These are phyloP conservation scores for Apiotrichum gracile DNA, from an alignment of 1,284 basidiomycete genomes.

Conservation along the genomic window DNA sequence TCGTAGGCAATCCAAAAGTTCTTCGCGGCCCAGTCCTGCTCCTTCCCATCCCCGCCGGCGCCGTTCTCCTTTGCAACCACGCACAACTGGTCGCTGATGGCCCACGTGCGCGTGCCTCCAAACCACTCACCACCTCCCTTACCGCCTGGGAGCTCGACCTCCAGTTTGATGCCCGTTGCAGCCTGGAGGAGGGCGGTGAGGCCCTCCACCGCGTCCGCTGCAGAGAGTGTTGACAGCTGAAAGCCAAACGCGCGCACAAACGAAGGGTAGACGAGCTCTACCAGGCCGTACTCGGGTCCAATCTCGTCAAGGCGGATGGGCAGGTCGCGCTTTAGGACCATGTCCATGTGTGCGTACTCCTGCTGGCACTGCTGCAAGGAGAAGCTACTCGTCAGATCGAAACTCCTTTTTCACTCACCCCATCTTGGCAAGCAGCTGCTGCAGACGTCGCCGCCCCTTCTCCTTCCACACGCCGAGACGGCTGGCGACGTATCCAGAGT, in stretches of 20 bases:
- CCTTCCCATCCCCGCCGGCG: constrained; percentile 25
- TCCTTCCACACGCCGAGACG: constrained; percentile 97
- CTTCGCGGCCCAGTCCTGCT: constrained; percentile 68
- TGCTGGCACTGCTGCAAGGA: constrained; percentile 91
- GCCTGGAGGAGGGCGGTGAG: constrained; percentile 82
- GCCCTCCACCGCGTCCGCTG: constrained; percentile 89
- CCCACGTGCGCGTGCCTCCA: constrained; percentile 50
- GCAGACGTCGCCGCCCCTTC: constrained; percentile 77
- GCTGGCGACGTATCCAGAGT: constrained; percentile 91
- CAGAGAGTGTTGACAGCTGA: constrained; percentile 75
- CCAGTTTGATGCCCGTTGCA: constrained; percentile 79
- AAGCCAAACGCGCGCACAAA: constrained; percentile 90
- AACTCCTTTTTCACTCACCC: constrained; percentile 57
- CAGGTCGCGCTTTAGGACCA: constrained; percentile 80
- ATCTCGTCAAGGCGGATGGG: constrained; percentile 78
- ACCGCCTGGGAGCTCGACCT: constrained; percentile 77
- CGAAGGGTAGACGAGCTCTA: constrained; percentile 87
- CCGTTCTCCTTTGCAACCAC: constrained; percentile 38
- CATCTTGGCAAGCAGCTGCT: constrained; percentile 95
- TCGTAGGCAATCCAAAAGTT: constrained; percentile 95
- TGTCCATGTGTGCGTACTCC: constrained; percentile 90
- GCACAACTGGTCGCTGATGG: constrained; percentile 2
- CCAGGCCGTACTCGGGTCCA: constrained; percentile 93
- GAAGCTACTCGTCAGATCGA: constrained; percentile 55
- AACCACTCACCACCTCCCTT: constrained; percentile 87